These are phyloP conservation scores for Torrubiellomyces zombiae DNA, from an alignment of 2,329 filamentous ascomycete genomes.

Conservation along the genomic window DNA sequence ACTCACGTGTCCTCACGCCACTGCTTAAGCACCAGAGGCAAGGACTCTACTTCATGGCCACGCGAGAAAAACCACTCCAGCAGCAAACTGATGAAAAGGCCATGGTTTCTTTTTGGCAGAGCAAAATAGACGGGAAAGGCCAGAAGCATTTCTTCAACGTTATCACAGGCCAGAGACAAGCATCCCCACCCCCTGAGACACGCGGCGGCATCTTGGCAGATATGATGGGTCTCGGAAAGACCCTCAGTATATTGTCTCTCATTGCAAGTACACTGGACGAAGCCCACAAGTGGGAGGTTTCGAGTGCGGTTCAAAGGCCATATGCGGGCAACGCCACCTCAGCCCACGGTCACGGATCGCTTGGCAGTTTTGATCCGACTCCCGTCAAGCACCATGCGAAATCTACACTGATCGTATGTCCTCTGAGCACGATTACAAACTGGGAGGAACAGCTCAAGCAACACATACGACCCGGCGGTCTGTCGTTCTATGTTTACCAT, in stretches of 20 bases:
- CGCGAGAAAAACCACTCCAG: constrained; percentile 53
- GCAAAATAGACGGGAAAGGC: constrained; percentile 31
- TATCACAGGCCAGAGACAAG: constrained; percentile 56
- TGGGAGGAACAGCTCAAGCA: constrained; percentile 87
- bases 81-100: constrained; percentile 40
- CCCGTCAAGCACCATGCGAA: constrained; percentile 49
- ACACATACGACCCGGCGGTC: constrained; percentile 48
- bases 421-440: constrained; percentile 79
- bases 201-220: constrained; percentile 63
- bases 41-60: constrained; percentile 71
- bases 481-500: constrained; percentile 76
- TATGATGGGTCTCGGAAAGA: constrained; percentile 84
- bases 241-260: constrained; percentile 69
- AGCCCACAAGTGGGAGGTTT: constrained; percentile 43
- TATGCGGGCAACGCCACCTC: constrained; percentile 21
- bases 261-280: constrained; percentile 48
- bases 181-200: constrained; percentile 45
- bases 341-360: constrained; percentile 11
- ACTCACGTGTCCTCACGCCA: constrained; percentile 42
- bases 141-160: constrained; percentile 60
- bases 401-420: constrained; percentile 74
- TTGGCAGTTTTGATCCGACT: constrained; percentile 30
- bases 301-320: constrained; percentile 32
- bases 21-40: constrained; percentile 81
- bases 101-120: constrained; percentile 64